These are phyloP conservation scores for Alternaria postmessia DNA, from an alignment of 2,329 filamentous ascomycete genomes.

Conservation along the genomic window DNA sequence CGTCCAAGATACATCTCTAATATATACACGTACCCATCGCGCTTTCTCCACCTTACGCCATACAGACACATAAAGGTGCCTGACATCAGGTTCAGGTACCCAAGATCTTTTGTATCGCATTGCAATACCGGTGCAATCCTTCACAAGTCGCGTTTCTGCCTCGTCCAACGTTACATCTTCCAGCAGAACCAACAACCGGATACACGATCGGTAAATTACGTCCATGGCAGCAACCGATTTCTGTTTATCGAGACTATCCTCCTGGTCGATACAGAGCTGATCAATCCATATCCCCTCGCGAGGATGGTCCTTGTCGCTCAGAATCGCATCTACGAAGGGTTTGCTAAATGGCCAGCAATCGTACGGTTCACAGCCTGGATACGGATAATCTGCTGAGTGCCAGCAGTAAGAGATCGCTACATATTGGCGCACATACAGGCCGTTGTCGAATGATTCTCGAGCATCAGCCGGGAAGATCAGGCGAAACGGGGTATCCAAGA, in stretches of 20 bases:
- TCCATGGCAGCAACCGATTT: conserved; percentile 28
- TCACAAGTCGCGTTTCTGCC: conserved; percentile 8
- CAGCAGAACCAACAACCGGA: conserved; percentile 20
- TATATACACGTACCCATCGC: conserved; percentile 9
- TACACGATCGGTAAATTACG: conserved; percentile 26
- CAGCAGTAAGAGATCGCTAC: conserved; percentile 30
- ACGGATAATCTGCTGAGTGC: conserved; percentile 18
- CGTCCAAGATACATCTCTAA: not conserved
- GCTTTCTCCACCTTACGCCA: conserved; percentile 16
- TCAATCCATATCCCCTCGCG: conserved; percentile 31
- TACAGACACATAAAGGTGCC: conserved; percentile 8
- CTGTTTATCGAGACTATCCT: conserved; percentile 14
- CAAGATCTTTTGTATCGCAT: not conserved
- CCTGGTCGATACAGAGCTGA: conserved; percentile 27
- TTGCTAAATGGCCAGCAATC: conserved; percentile 28
- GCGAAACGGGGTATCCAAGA: conserved; percentile 25
- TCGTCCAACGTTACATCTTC: conserved; percentile 23
- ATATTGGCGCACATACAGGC: conserved; percentile 24
- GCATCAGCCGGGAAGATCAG: conserved; percentile 19
- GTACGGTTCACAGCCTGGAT: conserved; percentile 11
- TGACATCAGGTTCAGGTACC: not conserved
- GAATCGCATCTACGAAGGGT: conserved; percentile 24
- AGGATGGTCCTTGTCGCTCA: conserved; percentile 21
- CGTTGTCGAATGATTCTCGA: conserved; percentile 15
- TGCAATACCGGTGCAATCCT: conserved; percentile 2